These are phyloP conservation scores for Dimocarpus longan DNA, from an alignment of 345 rosid genomes.

Conservation along the genomic window DNA sequence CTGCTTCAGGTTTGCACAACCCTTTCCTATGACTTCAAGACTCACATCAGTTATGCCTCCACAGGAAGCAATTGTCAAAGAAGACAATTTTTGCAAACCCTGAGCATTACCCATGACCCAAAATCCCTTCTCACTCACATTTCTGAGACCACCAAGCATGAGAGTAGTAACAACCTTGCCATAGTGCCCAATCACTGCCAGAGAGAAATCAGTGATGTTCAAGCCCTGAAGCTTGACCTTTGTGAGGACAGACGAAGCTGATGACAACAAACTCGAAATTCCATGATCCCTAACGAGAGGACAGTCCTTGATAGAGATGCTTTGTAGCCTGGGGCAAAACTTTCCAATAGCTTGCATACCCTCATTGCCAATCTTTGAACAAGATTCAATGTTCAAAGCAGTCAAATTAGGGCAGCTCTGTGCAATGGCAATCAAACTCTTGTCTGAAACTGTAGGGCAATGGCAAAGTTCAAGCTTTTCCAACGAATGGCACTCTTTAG, in stretches of 20 bases:
- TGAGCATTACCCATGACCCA: constrained; percentile 86
- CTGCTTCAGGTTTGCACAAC: constrained; percentile 61
- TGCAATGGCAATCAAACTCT: constrained; percentile 63
- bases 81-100: constrained; percentile 53
- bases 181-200: constrained; percentile 74
- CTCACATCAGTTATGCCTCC: constrained; percentile 66
- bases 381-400: constrained; percentile 55
- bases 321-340: constrained; percentile 50
- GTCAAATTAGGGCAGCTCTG: constrained; percentile 60
- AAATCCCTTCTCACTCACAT: constrained; percentile 72
- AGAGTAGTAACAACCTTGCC: constrained; percentile 57
- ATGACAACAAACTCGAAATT: constrained; percentile 55
- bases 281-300: constrained; percentile 78
- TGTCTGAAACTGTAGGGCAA: constrained; percentile 61
- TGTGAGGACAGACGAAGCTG: constrained; percentile 44
- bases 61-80: constrained; percentile 59
- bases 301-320: constrained; percentile 67
- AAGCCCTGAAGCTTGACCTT: constrained; percentile 71
- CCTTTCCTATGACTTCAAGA: constrained; percentile 59
- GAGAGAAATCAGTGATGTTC: constrained; percentile 75
- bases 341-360: constrained; percentile 65
- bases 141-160: constrained; percentile 47
- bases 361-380: constrained; percentile 61
- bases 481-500: constrained; percentile 58
- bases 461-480: constrained; percentile 72